A percentile compares a stretch with the other conserved stretches of the same genome.
Conservation (phyloP, 768 basidiomycete species). For the Rhodotorula diobovata region DNA sequence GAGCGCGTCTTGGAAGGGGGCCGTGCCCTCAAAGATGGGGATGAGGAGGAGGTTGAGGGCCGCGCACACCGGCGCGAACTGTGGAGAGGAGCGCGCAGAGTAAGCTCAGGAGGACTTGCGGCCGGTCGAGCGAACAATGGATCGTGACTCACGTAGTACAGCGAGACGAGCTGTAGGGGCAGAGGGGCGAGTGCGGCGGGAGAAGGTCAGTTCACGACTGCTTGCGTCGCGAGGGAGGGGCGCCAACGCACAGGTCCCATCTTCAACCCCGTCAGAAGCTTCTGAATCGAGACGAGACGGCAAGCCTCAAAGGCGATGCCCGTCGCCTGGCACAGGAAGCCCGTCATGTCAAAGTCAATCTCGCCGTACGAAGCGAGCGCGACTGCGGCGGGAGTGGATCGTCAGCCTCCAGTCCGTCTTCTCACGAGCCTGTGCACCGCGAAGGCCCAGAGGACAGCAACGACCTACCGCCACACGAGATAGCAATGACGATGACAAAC, state of each 20-base stretch:
- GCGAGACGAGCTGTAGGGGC: slow-evolving; percentile 55
- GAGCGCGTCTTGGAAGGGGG: slow-evolving; percentile 69
- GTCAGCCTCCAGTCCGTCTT: too few species aligned
- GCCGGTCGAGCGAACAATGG: too few species aligned
- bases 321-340: slow-evolving; percentile 80
- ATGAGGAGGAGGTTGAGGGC: slow-evolving; percentile 76
- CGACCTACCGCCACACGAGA: slow-evolving; percentile 64
- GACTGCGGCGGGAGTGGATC: slow-evolving; percentile 49
- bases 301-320: slow-evolving; percentile 89
- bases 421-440: slow-evolving; percentile 43
- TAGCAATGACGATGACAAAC: slow-evolving; percentile 78
- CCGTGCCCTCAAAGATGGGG: slow-evolving; percentile 87
- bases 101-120: not conserved
- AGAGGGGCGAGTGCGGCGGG: not conserved
- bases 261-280: slow-evolving; percentile 87
- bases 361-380: slow-evolving; percentile 87
- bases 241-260: slow-evolving; percentile 84
- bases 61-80: slow-evolving; percentile 62
- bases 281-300: slow-evolving; percentile 87
- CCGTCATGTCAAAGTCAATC: slow-evolving; percentile 72
- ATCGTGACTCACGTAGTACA: slow-evolving; percentile 61
- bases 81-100: not conserved
- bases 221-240: not conserved
- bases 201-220: slow-evolving; percentile 49
- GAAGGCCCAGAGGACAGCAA: not conserved